These are phyloP conservation scores for Capillidium rhysosporum DNA, from an alignment of 371 early-diverging fungal genomes.

Conservation along the genomic window DNA sequence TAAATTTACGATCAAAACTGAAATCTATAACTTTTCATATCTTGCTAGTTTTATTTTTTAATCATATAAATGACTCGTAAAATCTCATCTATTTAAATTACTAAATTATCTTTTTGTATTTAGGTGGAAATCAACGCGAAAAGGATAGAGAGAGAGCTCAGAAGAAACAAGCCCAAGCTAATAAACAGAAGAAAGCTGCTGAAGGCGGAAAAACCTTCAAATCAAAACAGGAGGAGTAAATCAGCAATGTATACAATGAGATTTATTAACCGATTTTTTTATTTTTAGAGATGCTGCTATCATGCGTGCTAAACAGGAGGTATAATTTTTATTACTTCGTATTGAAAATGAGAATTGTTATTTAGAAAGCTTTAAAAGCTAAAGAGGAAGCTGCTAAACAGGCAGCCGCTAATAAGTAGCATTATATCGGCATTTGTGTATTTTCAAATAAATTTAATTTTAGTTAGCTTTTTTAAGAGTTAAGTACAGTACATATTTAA, in stretches of 20 bases:
- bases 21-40: no score
- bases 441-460: no score
- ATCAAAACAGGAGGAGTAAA: neutral
- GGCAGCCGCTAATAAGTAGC: no score
- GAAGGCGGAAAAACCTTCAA: constrained; percentile 2
- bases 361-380: neutral
- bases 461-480: no score
- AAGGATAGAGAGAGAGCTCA: constrained; percentile 1
- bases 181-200: constrained; percentile 1
- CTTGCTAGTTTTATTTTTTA: no score
- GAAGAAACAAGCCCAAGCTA: neutral
- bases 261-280: neutral
- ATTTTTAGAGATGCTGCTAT: constrained; percentile 6
- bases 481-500: no score
- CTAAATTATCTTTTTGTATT: no score
- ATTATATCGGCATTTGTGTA: no score
- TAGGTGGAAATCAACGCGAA: constrained; percentile 7
- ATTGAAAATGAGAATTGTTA: neutral
- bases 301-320: constrained; percentile 4
- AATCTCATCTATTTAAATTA: no score
- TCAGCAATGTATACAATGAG: neutral
- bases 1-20: no score
- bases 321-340: neutral
- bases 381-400: neutral
- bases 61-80: no score